These are phyloP conservation scores for Magnolia changhungtana DNA, from an alignment of 164 flowering plant genomes.

Conservation along the genomic window DNA sequence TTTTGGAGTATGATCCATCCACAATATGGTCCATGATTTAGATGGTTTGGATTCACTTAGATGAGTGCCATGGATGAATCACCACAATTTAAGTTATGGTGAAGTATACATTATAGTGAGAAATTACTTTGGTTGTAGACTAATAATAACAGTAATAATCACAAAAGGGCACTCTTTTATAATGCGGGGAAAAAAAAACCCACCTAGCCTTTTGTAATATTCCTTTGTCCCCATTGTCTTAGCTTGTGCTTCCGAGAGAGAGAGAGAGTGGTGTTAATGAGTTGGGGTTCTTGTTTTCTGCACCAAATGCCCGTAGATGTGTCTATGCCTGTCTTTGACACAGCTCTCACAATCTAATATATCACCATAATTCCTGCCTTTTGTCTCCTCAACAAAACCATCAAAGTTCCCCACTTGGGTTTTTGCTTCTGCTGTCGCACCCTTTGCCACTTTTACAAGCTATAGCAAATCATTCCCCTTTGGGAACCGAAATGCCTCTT, in stretches of 20 bases:
- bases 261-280: conserved; percentile 26
- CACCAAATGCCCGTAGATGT: conserved; percentile 26
- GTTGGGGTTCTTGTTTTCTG: conserved; percentile 46
- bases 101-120: conserved; percentile 1
- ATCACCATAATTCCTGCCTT: conserved; percentile 61
- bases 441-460: conserved; percentile 30
- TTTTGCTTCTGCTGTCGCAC: conserved; percentile 2
- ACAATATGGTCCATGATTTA: no score
- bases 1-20: no score
- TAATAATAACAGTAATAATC: neutral
- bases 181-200: neutral
- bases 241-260: conserved; percentile 18
- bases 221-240: conserved; percentile 6
- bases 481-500: conserved; percentile 7
- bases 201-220: conserved; percentile 4
- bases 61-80: neutral
- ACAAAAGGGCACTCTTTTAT: neutral
- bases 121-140: neutral
- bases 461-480: conserved; percentile 12
- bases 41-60: no score
- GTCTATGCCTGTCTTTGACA: conserved; percentile 40
- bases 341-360: conserved; percentile 16
- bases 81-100: neutral
- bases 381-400: conserved; percentile 80
- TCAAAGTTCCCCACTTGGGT: conserved; percentile 51